A percentile compares a stretch with the other conserved stretches of the same genome.
phyloP scores from a whole-genome alignment of 352 stramenopile genomes.

The Globisporangium paroecandrum region DNA sequence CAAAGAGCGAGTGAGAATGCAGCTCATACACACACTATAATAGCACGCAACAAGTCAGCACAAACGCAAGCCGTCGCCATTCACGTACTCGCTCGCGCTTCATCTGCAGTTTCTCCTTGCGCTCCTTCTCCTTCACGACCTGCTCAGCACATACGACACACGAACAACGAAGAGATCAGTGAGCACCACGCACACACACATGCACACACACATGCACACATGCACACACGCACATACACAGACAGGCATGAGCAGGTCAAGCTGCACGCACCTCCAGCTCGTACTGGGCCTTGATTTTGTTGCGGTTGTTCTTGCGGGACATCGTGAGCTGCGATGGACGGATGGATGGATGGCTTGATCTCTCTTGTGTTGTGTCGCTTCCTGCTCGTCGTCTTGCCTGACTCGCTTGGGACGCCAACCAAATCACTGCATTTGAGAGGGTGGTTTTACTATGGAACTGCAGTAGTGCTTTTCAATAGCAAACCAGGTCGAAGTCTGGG shows the following conservation, averaged over 20 bases:
- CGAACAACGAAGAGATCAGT: neutral
- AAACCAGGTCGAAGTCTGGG: too few species aligned
- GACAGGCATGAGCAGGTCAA: neutral
- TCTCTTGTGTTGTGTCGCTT: constrained; percentile 10
- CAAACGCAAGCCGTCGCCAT: neutral
- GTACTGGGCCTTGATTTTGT: constrained; percentile 79
- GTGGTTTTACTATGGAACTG: too few species aligned
- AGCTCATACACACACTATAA: neutral
- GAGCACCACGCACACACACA: neutral
- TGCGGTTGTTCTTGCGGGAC: constrained; percentile 81
- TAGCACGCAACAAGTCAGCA: neutral
- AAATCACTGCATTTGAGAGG: neutral
- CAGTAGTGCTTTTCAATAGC: too few species aligned
- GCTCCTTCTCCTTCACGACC: constrained; percentile 50
- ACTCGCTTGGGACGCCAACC: neutral
- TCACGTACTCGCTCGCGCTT: constrained; percentile 57
- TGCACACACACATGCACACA: neutral
- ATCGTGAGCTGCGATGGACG: constrained; percentile 23
- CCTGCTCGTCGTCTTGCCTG: constrained; percentile 1
- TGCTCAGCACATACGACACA: constrained; percentile 1
- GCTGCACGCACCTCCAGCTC: constrained; percentile 50
- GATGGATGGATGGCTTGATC: neutral
- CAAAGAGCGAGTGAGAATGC: too few species aligned
- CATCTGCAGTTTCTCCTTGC: constrained; percentile 70
- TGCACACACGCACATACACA: constrained; percentile 8